Percentiles rank a stretch among this genome's conserved stretches.
These are phyloP conservation scores for Vigna hirtella DNA, from an alignment of 306 rosid genomes.

Conservation along the genomic window DNA sequence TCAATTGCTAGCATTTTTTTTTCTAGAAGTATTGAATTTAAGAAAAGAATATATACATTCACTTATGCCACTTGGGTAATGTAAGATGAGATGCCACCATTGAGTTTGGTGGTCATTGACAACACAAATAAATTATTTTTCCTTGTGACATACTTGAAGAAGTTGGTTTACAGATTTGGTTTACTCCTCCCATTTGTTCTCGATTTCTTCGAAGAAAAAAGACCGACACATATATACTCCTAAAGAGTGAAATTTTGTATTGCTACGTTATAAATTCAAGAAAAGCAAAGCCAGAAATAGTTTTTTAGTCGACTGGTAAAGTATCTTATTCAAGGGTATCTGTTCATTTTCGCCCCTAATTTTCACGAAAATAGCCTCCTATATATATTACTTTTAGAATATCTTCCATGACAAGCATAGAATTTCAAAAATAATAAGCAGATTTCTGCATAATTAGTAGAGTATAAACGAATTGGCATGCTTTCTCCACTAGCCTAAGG, in stretches of 20 bases:
- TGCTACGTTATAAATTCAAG: conserved; percentile 25
- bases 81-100: conserved; percentile 34
- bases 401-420: neutral
- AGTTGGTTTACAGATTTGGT: conserved; percentile 30
- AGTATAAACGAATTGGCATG: conserved; percentile 11
- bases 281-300: conserved; percentile 16
- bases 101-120: conserved; percentile 43
- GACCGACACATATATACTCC: conserved; percentile 19
- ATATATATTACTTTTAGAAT: conserved; percentile 2
- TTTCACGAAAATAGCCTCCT: neutral
- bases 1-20: neutral
- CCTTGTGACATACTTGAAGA: conserved; percentile 23
- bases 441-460: neutral
- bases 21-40: neutral
- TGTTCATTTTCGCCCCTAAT: conserved; percentile 6
- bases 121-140: conserved; percentile 31
- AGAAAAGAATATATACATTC: neutral
- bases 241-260: neutral
- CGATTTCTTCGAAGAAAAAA: conserved; percentile 32
- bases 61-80: neutral
- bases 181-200: conserved; percentile 31
- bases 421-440: neutral
- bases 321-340: conserved; percentile 16
- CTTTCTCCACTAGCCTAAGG: conserved; percentile 24
- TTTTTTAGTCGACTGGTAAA: conserved; percentile 31